These are phyloP conservation scores for Mycena vulgaris DNA, from an alignment of 768 basidiomycete species.

Conservation along the genomic window DNA sequence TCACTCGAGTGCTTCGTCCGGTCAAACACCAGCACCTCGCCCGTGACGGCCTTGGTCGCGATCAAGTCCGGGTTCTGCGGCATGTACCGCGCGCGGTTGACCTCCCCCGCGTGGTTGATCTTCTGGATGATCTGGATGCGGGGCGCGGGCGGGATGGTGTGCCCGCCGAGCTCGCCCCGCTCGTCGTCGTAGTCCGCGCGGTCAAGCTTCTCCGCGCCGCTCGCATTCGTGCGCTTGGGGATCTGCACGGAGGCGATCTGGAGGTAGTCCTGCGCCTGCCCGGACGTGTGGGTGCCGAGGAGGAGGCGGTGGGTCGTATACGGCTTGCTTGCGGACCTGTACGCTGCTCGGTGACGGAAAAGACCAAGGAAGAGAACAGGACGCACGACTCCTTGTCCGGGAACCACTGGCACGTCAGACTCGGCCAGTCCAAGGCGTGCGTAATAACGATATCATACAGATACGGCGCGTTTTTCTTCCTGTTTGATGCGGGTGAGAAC, in stretches of 20 bases:
- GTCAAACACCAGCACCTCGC: slow-evolving; percentile 96
- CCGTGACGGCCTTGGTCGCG: slow-evolving; percentile 93
- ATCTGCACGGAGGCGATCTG: slow-evolving; percentile 96
- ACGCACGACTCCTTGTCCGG: slow-evolving; percentile 95
- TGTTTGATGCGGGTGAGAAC: slow-evolving; percentile 46
- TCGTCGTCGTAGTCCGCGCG: slow-evolving; percentile 91
- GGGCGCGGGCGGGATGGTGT: slow-evolving; percentile 87
- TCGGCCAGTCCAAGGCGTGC: slow-evolving; percentile 98
- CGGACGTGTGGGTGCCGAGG: slow-evolving; percentile 97
- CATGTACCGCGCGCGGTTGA: slow-evolving; percentile 99
- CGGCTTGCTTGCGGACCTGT: slow-evolving; percentile 90
- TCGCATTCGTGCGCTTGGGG: slow-evolving; percentile 83
- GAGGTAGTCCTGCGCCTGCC: slow-evolving; percentile 93
- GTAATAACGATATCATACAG: slow-evolving; percentile 98
- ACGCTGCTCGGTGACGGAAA: background rate
- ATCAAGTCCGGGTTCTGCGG: slow-evolving; percentile 98
- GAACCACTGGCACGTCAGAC: slow-evolving; percentile 98
- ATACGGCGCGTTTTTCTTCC: slow-evolving; percentile 98
- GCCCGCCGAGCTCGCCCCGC: slow-evolving; percentile 94
- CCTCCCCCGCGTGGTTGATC: slow-evolving; percentile 96
- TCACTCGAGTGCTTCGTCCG: slow-evolving; percentile 97
- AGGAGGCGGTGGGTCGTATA: slow-evolving; percentile 96
- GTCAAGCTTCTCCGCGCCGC: slow-evolving; percentile 84
- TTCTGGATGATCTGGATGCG: slow-evolving; percentile 92
- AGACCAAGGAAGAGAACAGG: background rate